Evolutionary conservation across 768 basidiomycete genomes (phyloP).

Genomic region (Daedalea quercina): DNA sequence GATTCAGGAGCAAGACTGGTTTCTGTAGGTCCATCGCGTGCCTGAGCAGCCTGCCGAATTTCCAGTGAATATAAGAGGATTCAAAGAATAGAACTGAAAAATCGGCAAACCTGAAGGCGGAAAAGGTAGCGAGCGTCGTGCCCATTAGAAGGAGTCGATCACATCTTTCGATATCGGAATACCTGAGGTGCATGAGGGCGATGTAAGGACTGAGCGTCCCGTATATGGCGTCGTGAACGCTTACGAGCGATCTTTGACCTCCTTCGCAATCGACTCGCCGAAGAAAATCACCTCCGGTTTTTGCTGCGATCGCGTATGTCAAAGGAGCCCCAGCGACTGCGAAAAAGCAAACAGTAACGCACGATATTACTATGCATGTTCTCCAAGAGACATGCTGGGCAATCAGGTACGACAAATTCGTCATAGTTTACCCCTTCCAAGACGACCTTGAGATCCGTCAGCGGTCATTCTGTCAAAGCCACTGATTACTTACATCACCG

Average conservation of each 20-base stretch:
- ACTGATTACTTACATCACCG: conserved; percentile 62
- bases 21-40: conserved; percentile 71
- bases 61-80: not conserved
- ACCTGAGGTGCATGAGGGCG: conserved; percentile 38
- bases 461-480: not conserved
- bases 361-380: conserved; percentile 58
- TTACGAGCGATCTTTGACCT: conserved; percentile 68
- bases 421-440: conserved; percentile 72
- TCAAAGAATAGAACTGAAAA: not conserved
- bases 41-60: conserved; percentile 56
- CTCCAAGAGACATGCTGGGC: conserved; percentile 56
- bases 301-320: conserved; percentile 34
- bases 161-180: conserved; percentile 46
- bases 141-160: conserved; percentile 78
- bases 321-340: not conserved
- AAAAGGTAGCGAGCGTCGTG: conserved; percentile 90
- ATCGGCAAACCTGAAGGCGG: conserved; percentile 67
- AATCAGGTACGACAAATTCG: conserved; percentile 76
- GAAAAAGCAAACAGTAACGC: conserved; percentile 12
- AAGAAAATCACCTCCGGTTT: conserved; percentile 87
- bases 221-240: conserved; percentile 16
- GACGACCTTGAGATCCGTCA: conserved; percentile 49
- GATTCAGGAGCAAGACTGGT: conserved; percentile 75
- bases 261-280: conserved; percentile 74
- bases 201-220: not conserved